Evolutionary conservation across 441 rosid genomes (phyloP), one percentile per base, ranked within the genome.

Genomic region (Metrosideros polymorpha): DNA sequence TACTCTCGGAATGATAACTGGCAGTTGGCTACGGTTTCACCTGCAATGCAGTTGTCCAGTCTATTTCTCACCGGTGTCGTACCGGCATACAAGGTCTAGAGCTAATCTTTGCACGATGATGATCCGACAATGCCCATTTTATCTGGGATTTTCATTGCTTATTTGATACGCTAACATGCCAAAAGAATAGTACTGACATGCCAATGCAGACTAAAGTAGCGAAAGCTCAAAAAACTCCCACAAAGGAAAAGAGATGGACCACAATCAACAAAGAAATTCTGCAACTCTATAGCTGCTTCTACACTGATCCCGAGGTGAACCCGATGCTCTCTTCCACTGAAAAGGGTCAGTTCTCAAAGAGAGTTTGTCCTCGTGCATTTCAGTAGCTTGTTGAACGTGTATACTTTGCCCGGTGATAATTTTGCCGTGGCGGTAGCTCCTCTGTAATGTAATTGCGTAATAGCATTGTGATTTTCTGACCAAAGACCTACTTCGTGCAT

Each of bases 401-500:
- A 92, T 53, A 91, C 82, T 82, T 85, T 90, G 63, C 93, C 93
- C 18, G 93, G 85, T 35, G 89, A 89, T 85, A 97, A 82, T 84
- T 84, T 86, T 56, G 90, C 85, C 30, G 86, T 83, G 30, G 89
- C 89, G 14, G 85, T 89, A 24, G 77, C 87, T 90, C 95, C 97
- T 90, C 91, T 89, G 63, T 97, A 96, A 71, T 93, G 95, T 82
- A 97, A 82, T 82, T 89, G 8, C 30, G 32, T 89, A 29, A 82
- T 30, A 53, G 92, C 90, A 42, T 76, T 88, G 57, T 85, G 88
- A 56, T 91, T 88, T 83, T 86, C 85, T 18, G 90, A 85, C 91
- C 89, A 89, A 22, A 96, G 90, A 63, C 91, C 89, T 35, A 95
- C 90, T 92, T 96, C 95, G 59, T 92, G 92, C 71, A 96, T 97